phyloP scores from a whole-genome alignment of 805 yeast genomes.

The Candida taoyuanica region DNA sequence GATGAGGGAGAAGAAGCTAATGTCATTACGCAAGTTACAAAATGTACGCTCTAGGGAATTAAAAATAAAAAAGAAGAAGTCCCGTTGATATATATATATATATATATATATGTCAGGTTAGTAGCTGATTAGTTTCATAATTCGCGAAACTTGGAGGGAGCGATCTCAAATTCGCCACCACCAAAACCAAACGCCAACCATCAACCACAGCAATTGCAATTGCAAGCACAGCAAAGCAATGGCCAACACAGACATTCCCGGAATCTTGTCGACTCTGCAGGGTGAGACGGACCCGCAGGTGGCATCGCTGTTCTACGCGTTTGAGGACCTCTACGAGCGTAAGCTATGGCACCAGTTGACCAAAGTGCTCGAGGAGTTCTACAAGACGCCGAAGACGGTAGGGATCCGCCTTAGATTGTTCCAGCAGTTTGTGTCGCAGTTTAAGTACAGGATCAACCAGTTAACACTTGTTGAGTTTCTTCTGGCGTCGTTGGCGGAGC shows the following conservation, averaged over 20 bases:
- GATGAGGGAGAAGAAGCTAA: too few relatives aligned
- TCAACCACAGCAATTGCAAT: background rate
- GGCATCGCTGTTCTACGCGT: conserved; percentile 52
- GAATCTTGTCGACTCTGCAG: conserved; percentile 44
- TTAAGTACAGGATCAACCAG: conserved; percentile 70
- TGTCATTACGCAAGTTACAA: too few relatives aligned
- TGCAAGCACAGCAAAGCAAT: background rate
- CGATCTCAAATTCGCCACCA: background rate
- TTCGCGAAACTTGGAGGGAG: background rate
- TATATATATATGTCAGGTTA: background rate
- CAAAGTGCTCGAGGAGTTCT: conserved; percentile 56
- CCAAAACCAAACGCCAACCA: background rate
- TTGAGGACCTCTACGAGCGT: conserved; percentile 84
- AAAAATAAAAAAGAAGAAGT: too few relatives aligned
- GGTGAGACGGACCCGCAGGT: conserved; percentile 63
- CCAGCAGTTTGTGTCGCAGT: conserved; percentile 61
- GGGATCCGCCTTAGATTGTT: conserved; percentile 62
- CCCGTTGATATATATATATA: background rate
- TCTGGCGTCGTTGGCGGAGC: conserved; percentile 45
- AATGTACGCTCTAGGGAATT: too few relatives aligned
- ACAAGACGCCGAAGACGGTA: conserved; percentile 45
- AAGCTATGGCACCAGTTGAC: conserved; percentile 96
- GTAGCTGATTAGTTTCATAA: background rate
- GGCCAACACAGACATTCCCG: conserved; percentile 20
- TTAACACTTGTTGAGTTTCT: conserved; percentile 75